phyloP scores from a whole-genome alignment of 805 yeast genomes.

The Myxozyma mucilagina region DNA sequence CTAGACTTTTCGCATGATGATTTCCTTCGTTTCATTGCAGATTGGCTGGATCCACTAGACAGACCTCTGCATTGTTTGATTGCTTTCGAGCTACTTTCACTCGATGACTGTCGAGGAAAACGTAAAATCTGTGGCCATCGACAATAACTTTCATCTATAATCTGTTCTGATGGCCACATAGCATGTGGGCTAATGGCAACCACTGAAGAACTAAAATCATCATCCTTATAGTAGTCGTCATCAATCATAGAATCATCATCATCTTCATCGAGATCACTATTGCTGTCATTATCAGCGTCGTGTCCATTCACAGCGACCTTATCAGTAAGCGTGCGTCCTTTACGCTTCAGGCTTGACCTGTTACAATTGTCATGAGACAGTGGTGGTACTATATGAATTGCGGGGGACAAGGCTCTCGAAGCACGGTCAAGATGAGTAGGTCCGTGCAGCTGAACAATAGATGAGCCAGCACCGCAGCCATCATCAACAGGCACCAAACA shows the following conservation, averaged over 20 bases:
- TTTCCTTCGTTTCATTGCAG: neutral
- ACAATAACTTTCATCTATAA: neutral
- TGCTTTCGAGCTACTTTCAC: neutral
- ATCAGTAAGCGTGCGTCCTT: neutral
- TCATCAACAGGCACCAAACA: no score
- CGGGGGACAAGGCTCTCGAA: constrained; percentile 7
- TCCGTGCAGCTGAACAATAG: neutral
- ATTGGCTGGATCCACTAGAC: neutral
- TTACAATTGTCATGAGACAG: neutral
- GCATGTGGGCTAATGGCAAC: neutral
- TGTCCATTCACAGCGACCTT: neutral
- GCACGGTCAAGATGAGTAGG: neutral
- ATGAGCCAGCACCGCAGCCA: no score
- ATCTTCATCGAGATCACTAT: constrained; percentile 1
- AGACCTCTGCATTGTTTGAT: neutral
- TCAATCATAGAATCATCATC: neutral
- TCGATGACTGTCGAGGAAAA: neutral
- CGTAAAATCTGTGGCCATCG: neutral
- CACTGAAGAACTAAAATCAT: neutral
- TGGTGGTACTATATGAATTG: constrained; percentile 14
- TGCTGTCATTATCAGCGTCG: constrained; percentile 2
- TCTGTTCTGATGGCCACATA: neutral
- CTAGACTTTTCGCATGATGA: neutral
- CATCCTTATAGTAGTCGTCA: neutral
- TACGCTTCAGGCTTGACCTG: neutral